Percentiles rank a stretch among this genome's conserved stretches.
phyloP scores from a whole-genome alignment of 2,329 filamentous ascomycete species.

The Sporothrix pseudoabietina region DNA sequence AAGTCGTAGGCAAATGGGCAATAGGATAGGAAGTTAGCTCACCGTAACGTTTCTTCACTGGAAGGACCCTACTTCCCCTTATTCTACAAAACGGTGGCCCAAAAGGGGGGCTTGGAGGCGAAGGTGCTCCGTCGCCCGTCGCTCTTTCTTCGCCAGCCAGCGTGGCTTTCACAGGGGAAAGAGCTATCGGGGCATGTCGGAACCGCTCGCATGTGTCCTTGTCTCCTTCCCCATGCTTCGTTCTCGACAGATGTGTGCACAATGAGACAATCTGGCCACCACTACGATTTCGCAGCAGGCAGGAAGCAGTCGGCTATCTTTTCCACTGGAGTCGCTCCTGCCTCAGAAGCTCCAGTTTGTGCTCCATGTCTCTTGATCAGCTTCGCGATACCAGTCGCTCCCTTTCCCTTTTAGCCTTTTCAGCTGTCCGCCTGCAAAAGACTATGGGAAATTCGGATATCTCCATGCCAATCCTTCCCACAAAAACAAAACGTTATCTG shows the following conservation, averaged over 20 bases:
- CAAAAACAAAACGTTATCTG: conserved; percentile 12
- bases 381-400: conserved; percentile 4
- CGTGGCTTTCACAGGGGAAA: background rate
- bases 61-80: background rate
- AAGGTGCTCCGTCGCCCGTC: background rate
- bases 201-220: conserved; percentile 9
- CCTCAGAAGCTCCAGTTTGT: background rate
- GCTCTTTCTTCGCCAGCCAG: background rate
- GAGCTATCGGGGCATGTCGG: conserved; percentile 21
- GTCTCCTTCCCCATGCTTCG: background rate
- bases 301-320: conserved; percentile 9
- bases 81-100: background rate
- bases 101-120: conserved; percentile 20
- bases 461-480: conserved; percentile 20
- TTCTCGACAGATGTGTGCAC: background rate
- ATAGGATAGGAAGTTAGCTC: background rate
- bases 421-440: background rate
- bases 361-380: background rate
- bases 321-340: background rate
- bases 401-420: conserved; percentile 20
- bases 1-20: background rate
- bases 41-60: conserved; percentile 9
- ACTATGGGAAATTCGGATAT: background rate
- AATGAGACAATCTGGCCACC: background rate
- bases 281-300: background rate